These are phyloP conservation scores for Gossypium longicalyx DNA, from an alignment of 345 rosid species.

Conservation along the genomic window DNA sequence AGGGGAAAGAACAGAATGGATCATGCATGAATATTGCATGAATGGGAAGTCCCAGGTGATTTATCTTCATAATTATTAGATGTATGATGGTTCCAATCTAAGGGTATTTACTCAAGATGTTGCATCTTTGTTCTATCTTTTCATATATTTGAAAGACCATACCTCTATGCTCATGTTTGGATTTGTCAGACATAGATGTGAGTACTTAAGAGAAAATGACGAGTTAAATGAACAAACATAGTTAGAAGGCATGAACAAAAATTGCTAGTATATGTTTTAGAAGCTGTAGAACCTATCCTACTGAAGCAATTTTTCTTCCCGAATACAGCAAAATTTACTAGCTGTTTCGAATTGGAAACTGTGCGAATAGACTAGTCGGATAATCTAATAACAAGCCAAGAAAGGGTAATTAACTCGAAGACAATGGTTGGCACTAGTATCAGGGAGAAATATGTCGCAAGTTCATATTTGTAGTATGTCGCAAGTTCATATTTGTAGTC, in stretches of 20 bases:
- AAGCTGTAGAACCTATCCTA: no score
- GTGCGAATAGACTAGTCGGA: background rate
- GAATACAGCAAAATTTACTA: background rate
- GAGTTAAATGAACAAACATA: no score
- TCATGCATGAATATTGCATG: constrained; percentile 83
- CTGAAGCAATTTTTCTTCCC: no score
- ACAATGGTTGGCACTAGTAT: background rate
- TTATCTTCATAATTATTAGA: background rate
- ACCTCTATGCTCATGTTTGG: background rate
- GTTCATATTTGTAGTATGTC: background rate
- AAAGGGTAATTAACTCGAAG: background rate
- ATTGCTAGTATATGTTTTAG: no score
- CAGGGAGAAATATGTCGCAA: background rate
- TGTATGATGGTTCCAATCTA: background rate
- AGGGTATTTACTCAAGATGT: background rate
- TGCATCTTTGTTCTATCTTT: background rate
- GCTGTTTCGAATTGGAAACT: background rate
- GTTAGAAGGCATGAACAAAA: no score
- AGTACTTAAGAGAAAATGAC: background rate
- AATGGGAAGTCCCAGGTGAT: constrained; percentile 56
- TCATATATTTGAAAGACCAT: background rate
- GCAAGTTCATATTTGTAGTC: background rate
- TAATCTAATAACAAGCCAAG: background rate
- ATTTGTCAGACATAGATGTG: background rate
- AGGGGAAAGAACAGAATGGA: constrained; percentile 94